These are phyloP conservation scores for Avena sativa DNA, from an alignment of 176 grass and related monocot genomes.

Conservation along the genomic window DNA sequence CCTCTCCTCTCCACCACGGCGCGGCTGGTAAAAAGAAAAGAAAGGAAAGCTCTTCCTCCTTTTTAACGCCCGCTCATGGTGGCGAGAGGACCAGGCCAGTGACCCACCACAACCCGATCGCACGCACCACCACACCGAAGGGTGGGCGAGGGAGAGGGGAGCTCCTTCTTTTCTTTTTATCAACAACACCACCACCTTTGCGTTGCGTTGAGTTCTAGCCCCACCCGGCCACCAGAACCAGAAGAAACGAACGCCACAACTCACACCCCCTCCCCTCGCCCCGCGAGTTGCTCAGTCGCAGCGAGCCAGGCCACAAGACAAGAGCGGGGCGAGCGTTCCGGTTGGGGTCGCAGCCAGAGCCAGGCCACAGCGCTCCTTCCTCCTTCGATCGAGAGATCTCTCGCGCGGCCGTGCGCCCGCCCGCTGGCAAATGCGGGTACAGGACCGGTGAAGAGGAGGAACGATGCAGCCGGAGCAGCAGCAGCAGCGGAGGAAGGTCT, in stretches of 20 bases:
- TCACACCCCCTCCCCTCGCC: constrained; percentile 1
- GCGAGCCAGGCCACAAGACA: constrained; percentile 42
- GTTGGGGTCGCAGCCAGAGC: background rate
- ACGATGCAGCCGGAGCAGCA: constrained; percentile 50
- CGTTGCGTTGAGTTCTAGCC: background rate
- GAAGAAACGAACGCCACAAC: constrained; percentile 6
- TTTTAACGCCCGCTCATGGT: constrained; percentile 23
- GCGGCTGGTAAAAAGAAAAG: background rate
- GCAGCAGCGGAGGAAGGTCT: constrained; percentile 56
- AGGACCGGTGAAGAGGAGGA: background rate
- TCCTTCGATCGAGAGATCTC: background rate
- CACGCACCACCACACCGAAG: background rate
- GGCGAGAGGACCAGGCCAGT: background rate
- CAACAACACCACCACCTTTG: background rate
- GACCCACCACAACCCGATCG: background rate
- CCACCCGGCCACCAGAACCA: background rate
- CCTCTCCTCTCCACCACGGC: background rate
- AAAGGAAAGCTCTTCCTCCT: background rate
- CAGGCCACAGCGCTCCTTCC: too few species aligned
- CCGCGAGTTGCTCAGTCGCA: constrained; percentile 57
- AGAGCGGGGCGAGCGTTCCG: constrained; percentile 30
- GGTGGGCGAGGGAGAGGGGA: background rate
- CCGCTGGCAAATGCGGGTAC: constrained; percentile 54
- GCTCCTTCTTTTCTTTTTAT: background rate
- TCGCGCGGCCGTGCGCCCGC: background rate